Evolutionary conservation across 1,284 basidiomycete genomes (phyloP), one percentile per base, ranked within the genome.

Genomic region (Irpex lacteus): DNA sequence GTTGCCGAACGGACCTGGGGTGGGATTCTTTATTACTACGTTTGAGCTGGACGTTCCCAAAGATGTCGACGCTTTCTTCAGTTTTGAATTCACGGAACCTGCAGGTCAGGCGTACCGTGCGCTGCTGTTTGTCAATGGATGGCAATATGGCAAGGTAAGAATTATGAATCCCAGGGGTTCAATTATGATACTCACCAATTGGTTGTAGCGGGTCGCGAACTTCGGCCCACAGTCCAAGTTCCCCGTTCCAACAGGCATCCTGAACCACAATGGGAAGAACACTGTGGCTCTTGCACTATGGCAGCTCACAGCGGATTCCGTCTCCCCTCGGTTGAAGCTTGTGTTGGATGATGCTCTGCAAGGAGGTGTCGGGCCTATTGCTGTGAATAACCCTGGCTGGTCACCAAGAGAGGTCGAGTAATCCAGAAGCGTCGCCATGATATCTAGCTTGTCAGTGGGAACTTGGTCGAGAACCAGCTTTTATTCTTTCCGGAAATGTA

Each of bases 111-210:
- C 88, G n/a, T 94, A 92, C 70, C 82, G 92, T 32, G 89, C 88
- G 1, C 77, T 86, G 53, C 67, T 94, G 60, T 94, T 89, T 65
- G 88, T 94, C 32, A 94, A 94, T 70, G 91, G 91, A n/a, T 94
- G 92, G 92, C 87, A 89, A 81, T 91, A 91, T 84, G 91, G 92
- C 6, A 92, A 92, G 90, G 90, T 86, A 68, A 57, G 81, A n/a
- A n/a, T 53, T 26, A 53, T 32, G 9, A 26, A 8, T 1, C 11
- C 52, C 40, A 54, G 40, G 32, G 47, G 38, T 59, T 19, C 59
- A 0, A 15, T 1, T 15, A 47, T 18, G 15, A 18, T 60, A 40
- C 54, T 18, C 34, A 36, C 34, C 7, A 70, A 26, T 60, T 63
- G 47, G 13, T 53, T 53, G 18, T 85, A 75, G 74, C 69, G 74